These are phyloP conservation scores for Tetraselmis striata DNA, from an alignment of 139 green algal species.

Conservation along the genomic window DNA sequence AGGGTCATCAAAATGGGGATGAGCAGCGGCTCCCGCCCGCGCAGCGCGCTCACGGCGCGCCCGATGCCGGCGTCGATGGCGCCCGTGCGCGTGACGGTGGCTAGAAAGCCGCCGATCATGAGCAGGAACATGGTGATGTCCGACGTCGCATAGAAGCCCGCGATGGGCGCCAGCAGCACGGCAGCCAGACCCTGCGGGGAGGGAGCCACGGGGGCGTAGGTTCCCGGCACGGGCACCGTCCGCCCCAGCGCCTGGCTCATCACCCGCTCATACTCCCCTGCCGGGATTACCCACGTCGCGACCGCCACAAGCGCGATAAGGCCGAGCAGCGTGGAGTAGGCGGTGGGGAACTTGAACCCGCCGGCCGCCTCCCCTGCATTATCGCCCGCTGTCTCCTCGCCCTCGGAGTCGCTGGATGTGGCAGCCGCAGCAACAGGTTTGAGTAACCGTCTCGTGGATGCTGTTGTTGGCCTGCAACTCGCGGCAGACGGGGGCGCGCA, in stretches of 20 bases:
- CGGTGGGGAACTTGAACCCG: not conserved
- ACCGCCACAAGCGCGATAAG: not conserved
- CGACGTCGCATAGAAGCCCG: not conserved
- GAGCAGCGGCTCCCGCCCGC: not conserved
- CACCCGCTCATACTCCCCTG: not conserved
- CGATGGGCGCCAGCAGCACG: not conserved
- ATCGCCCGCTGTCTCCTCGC: too few species aligned
- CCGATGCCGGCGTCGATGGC: not conserved
- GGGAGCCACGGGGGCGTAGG: not conserved
- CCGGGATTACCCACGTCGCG: not conserved
- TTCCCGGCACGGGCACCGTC: not conserved
- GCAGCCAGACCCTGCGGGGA: not conserved
- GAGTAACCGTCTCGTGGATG: too few species aligned
- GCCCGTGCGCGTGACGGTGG: not conserved
- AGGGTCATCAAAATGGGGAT: not conserved
- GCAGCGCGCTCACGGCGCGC: not conserved
- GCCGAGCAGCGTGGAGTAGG: not conserved
- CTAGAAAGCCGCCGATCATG: not conserved
- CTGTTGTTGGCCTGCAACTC: too few species aligned
- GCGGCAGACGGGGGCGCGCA: too few species aligned
- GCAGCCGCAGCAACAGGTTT: too few species aligned
- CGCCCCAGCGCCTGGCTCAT: not conserved
- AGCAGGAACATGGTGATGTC: not conserved
- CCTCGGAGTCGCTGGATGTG: too few species aligned
- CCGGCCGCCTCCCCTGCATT: too few species aligned